phyloP scores from a whole-genome alignment of 2,329 filamentous ascomycete species.

The Xylaria sp. region DNA sequence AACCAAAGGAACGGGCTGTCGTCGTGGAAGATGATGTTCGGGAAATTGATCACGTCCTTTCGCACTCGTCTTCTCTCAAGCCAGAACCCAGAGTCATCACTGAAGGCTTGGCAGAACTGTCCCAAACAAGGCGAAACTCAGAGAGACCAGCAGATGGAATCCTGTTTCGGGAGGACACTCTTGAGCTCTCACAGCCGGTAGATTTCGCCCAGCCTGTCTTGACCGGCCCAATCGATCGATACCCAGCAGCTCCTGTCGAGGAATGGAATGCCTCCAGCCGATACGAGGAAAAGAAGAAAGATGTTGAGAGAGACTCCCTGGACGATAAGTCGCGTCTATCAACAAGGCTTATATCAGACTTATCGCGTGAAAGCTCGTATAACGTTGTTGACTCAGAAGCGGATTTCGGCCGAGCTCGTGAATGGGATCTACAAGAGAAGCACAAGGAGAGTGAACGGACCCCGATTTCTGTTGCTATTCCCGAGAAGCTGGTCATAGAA shows the following conservation, averaged over 20 bases:
- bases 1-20: constrained; percentile 42
- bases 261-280: constrained; percentile 34
- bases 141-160: constrained; percentile 28
- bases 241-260: constrained; percentile 15
- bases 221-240: constrained; percentile 13
- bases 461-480: constrained; percentile 12
- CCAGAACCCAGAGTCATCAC: constrained; percentile 21
- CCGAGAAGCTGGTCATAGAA: constrained; percentile 9
- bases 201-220: constrained; percentile 10
- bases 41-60: constrained; percentile 22
- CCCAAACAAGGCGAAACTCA: constrained; percentile 25
- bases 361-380: constrained; percentile 28
- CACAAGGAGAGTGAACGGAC: constrained; percentile 30
- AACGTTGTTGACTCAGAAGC: constrained; percentile 17
- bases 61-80: constrained; percentile 18
- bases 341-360: constrained; percentile 10
- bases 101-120: constrained; percentile 25
- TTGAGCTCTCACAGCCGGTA: constrained; percentile 1
- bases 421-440: constrained; percentile 29
- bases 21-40: constrained; percentile 30
- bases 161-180: constrained; percentile 23
- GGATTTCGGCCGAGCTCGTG: constrained; percentile 25
- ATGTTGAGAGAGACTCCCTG: constrained; percentile 25
- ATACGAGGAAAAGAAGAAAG: constrained; percentile 43
- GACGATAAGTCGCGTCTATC: constrained; percentile 17